Evolutionary conservation across 2,329 filamentous ascomycete species (phyloP), one percentile per base, ranked within the genome.

Genomic region (Diaporthe destruens): DNA sequence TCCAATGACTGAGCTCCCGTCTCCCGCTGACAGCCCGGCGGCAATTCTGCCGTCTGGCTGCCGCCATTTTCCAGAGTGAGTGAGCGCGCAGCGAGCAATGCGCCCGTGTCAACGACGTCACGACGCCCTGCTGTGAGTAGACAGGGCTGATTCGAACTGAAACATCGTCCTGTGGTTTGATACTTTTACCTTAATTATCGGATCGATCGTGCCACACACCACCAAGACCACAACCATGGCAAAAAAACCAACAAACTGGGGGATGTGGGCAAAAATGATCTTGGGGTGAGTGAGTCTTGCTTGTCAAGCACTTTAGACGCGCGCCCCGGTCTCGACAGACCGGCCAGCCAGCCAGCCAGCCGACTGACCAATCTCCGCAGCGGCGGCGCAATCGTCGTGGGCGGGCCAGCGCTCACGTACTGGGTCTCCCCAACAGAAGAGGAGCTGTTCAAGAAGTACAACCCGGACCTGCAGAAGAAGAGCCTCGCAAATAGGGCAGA

Each of bases 391-490:
- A 86, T 96, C 77, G 92, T 90, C 79, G 87, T 98, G 73, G 96
- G 96, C 68, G 96, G 96, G 4, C 96, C 96, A 32, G 92, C 93
- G 20, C 85, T 98, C 69, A 93, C 96, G 55, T 89, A 92, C 83
- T 97, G 91, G 81, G 85, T 97, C 59, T 89, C 89, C 57, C 96
- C 96, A 2, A 92, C 93, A 16, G 95, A 98, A 77, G 96, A 98
- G 82, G 95, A 98, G 84, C 88, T 99, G 54, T 95, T 97, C 86
- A 87, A 94, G 85, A 91, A 88, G 82, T 98, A 98, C 85, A 98
- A 96, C 82, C 96, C 96, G 0, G 96, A 98, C 44, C 88, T 99
- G n/a, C 93, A 96, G 80, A 93, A 94, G 82, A 90, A 93, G 79
- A 95, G 93, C 75, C 85, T 97, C n/a, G 95, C 95, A 82, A 89